Evolutionary conservation across 768 basidiomycete species (phyloP).

Genomic region (Mycena venus): DNA sequence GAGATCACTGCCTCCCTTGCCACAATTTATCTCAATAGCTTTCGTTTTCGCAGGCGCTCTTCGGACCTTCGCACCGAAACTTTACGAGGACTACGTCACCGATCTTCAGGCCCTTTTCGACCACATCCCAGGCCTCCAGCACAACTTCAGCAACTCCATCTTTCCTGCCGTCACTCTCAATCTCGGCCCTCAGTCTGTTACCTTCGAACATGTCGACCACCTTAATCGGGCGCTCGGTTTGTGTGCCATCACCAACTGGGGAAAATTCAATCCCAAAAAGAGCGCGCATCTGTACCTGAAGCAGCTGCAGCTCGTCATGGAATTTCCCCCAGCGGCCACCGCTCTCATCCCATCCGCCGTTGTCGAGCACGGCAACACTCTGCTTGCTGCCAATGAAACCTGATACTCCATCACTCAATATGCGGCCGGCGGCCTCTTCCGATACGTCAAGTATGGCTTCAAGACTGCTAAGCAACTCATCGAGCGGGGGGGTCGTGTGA

Average conservation of each 20-base stretch:
- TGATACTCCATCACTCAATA: constrained; percentile 44
- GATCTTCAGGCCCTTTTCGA: constrained; percentile 22
- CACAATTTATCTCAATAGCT: not conserved
- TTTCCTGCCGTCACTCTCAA: constrained; percentile 47
- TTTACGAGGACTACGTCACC: constrained; percentile 33
- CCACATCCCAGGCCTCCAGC: constrained; percentile 13
- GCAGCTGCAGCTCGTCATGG: constrained; percentile 37
- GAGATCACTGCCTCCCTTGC: not conserved
- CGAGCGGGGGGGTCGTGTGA: not conserved
- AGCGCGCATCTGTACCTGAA: constrained; percentile 46
- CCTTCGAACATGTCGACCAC: constrained; percentile 38
- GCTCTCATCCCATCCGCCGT: constrained; percentile 39
- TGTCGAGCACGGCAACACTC: constrained; percentile 37
- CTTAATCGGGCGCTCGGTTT: constrained; percentile 40
- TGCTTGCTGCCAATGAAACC: constrained; percentile 30
- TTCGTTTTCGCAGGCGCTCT: constrained; percentile 28
- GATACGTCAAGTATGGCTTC: constrained; percentile 39
- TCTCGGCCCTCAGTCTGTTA: constrained; percentile 34
- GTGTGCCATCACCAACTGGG: constrained; percentile 44
- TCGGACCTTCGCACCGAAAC: constrained; percentile 36
- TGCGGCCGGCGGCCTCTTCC: constrained; percentile 39
- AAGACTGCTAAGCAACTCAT: constrained; percentile 2
- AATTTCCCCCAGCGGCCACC: constrained; percentile 38
- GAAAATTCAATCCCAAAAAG: constrained; percentile 36
- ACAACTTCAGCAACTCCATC: constrained; percentile 43